Evolutionary conservation across 1,139 yeast species (phyloP).

Genomic region (Suhomyces coccinellae): DNA sequence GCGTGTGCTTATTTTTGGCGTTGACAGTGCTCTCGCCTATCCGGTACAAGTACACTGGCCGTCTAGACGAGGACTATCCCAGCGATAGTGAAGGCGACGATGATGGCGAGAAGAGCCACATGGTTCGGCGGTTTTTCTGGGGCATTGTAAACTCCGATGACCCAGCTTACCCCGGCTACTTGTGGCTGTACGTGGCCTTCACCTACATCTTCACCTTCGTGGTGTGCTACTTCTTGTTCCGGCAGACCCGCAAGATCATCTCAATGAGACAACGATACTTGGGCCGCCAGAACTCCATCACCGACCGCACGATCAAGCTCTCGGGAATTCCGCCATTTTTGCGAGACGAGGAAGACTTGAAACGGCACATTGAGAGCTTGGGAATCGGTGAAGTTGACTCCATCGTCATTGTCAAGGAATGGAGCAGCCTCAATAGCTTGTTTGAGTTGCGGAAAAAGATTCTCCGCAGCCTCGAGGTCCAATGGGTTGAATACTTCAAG

Average conservation of each 20-base stretch:
- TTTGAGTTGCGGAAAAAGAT: constrained; percentile 59
- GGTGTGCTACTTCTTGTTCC: constrained; percentile 59
- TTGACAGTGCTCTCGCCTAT: constrained; percentile 70
- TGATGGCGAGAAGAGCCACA: neutral
- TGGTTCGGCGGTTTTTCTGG: constrained; percentile 1
- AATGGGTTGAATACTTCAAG: constrained; percentile 75
- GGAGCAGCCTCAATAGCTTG: constrained; percentile 70
- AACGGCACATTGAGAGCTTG: constrained; percentile 70
- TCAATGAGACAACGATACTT: constrained; percentile 76
- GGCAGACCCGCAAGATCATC: constrained; percentile 72
- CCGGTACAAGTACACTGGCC: constrained; percentile 68
- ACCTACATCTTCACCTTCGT: constrained; percentile 80
- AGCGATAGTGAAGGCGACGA: constrained; percentile 42
- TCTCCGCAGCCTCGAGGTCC: constrained; percentile 60
- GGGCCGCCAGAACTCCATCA: constrained; percentile 85
- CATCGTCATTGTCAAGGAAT: constrained; percentile 78
- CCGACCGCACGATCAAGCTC: constrained; percentile 86
- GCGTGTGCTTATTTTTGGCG: constrained; percentile 61
- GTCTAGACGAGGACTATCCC: constrained; percentile 52
- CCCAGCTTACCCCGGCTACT: constrained; percentile 18
- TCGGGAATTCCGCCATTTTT: constrained; percentile 90
- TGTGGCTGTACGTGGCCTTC: constrained; percentile 70
- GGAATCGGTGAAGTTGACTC: constrained; percentile 80
- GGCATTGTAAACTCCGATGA: constrained; percentile 5
- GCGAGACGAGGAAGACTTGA: constrained; percentile 66